Percentiles rank a stretch among this genome's conserved stretches.
These are phyloP conservation scores for Lenwebbia sp. DNA, from an alignment of 345 rosid species.

Conservation along the genomic window DNA sequence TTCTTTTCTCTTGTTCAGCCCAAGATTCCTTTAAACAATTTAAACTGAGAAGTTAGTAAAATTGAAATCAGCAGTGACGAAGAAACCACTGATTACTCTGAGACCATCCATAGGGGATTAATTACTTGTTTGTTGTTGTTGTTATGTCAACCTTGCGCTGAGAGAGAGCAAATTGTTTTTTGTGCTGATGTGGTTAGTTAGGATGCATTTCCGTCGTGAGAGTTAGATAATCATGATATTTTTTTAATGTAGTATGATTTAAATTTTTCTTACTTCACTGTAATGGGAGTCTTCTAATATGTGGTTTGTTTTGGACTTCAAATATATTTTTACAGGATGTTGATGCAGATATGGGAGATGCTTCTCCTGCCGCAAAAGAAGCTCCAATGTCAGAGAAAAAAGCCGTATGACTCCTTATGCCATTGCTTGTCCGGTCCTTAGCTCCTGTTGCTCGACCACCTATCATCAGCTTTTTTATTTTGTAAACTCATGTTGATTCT, in stretches of 20 bases:
- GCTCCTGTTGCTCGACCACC: background rate
- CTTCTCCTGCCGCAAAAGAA: constrained; percentile 13
- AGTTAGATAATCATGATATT: background rate
- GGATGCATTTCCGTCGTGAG: background rate
- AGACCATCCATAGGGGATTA: too few relatives aligned
- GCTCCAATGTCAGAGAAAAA: constrained; percentile 23
- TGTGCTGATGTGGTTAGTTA: background rate
- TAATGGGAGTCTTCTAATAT: background rate
- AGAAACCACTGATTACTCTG: constrained; percentile 11
- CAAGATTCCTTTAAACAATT: constrained; percentile 6
- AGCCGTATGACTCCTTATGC: constrained; percentile 11
- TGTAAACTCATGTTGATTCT: background rate
- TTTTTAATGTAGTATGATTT: background rate
- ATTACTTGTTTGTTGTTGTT: too few relatives aligned
- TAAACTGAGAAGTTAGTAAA: constrained; percentile 5
- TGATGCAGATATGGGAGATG: constrained; percentile 62
- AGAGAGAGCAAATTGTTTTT: background rate
- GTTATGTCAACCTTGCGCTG: too few relatives aligned
- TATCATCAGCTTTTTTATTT: background rate
- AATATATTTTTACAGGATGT: constrained; percentile 11
- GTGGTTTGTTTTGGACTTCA: background rate
- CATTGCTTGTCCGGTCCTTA: background rate
- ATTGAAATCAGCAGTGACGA: constrained; percentile 23
- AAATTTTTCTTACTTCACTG: background rate
- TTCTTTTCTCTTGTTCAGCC: background rate